Evolutionary conservation across 1,284 basidiomycete genomes (phyloP), one percentile per base, ranked within the genome.

Genomic region (Chalciporus sp.): DNA sequence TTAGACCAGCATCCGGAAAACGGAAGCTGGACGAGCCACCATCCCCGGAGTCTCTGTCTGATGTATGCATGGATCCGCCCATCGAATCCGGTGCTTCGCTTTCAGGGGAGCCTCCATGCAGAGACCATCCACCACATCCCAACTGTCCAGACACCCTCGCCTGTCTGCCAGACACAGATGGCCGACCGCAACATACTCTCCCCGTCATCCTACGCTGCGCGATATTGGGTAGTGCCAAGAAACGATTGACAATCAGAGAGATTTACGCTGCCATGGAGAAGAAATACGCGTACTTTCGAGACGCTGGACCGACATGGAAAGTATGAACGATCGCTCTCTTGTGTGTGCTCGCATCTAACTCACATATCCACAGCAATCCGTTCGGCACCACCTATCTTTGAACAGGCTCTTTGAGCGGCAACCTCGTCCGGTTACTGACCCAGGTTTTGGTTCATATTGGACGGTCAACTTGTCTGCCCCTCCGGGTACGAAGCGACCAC

Each of bases 371-470:
- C 61, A 91, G 89, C 88, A 91, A 89, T 91, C 89, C 45, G 88
- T 91, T 53, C 79, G 88, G 54, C 88, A 91, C 58, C 89, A 91
- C 70, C 75, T 91, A 31, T 91, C 89, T 19, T 71, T 91, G 48
- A 91, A 90, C 70, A 81, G 86, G 45, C 71, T 91, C 7, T 91
- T 91, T 61, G 89, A 91, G 68, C 79, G 87, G 49, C 86, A 89
- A 61, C 85, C 86, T 19, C 80, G 89, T 50, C 89, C 89, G 8
- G 85, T 86, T 2, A 88, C 88, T 23, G 88, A 91, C 66, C 89
- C 89, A 12, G 89, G 88, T 7, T 90, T 90, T 66, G 88, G 88
- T 28, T 91, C 88, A 16, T 90, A 91, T 64, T 91, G 88, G 88
- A 90, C 88, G 29, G 88, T 91, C 17, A 91, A 91, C 67, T 77